Base-by-base conservation (phyloP, 1,284 basidiomycete species). In the Sporisorium sorghi region DNA sequence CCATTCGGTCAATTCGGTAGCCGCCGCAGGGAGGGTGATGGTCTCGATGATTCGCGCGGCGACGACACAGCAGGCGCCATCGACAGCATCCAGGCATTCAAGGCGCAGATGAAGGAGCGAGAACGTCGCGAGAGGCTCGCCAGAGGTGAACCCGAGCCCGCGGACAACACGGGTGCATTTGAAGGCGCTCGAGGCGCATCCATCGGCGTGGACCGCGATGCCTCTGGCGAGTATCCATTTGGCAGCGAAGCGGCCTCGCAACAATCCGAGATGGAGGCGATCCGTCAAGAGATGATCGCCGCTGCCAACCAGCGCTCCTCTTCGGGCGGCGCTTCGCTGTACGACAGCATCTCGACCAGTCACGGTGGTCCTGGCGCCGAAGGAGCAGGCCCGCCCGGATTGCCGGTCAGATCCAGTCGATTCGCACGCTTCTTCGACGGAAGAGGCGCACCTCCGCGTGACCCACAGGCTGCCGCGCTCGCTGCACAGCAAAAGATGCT, bases 61-160 rank as follows among this genome's bases (percentile, higher is more conserved):
- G 53, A 62, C 23, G 63, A 66, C 43, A 61, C 66, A 57, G 64
- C 54, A 12, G 63, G 71, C n/a, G 67, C 75, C 15, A 54, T 78
- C 26, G 92, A 94, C 83, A 90, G 91, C 53, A 93, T 94, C 52
- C 93, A 94, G 81, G 92, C 90, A 2, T 94, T 93, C 89, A 94
- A 93, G 87, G 92, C 90, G 82, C 91, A 90, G 64, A 89, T 93
- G 87, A 92, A 91, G 82, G 92, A 92, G 84, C 91, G 90, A 75
- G 92, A 92, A 77, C 86, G 90, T 84, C 90, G 89, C 62, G 73
- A 86, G 48, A 58, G 73, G 35, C 67, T 50, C 42, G 75, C 60
- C 37, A 51, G 65, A 58, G 68, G 59, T 42, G 65, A 63, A 12
- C 55, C 50, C 14, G 59, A 72, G 40, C 66, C 62, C 28, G 40